A percentile compares a stretch with the other conserved stretches of the same genome.
These are phyloP conservation scores for Fraxinus angustifolia DNA, from an alignment of 305 asterid species.

Conservation along the genomic window DNA sequence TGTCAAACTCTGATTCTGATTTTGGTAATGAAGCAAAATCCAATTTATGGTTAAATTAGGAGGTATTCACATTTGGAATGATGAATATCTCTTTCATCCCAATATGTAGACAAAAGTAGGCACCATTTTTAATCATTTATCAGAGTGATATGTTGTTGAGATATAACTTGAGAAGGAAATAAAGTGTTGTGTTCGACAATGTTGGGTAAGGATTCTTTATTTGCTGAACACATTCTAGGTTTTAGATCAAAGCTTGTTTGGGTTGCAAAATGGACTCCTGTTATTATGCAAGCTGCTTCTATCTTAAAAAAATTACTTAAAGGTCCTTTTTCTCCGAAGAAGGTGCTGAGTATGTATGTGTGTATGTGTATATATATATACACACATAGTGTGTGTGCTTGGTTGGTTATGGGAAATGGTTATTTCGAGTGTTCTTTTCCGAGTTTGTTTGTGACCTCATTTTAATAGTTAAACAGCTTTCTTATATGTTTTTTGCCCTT, in stretches of 20 bases:
- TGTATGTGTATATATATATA: too few relatives aligned
- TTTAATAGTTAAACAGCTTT: neutral
- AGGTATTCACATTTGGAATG: neutral
- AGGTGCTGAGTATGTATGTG: too few relatives aligned
- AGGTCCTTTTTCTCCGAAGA: too few relatives aligned
- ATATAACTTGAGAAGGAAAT: neutral
- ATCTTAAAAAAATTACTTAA: too few relatives aligned
- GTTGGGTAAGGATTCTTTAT: neutral
- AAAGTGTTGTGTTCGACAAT: neutral
- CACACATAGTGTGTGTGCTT: too few relatives aligned
- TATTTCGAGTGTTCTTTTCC: too few relatives aligned
- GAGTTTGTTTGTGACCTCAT: neutral
- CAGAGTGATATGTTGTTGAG: neutral
- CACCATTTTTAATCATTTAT: neutral
- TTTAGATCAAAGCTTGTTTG: neutral
- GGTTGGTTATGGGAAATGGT: too few relatives aligned
- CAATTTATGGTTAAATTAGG: neutral
- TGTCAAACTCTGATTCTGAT: neutral
- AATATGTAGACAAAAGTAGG: neutral
- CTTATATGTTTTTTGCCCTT: neutral
- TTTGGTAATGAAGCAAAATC: neutral
- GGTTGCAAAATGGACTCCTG: neutral
- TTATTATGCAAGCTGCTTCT: neutral
- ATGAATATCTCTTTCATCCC: neutral
- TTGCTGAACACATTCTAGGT: neutral